Evolutionary conservation across 257 asterid genomes (phyloP), one percentile per base, ranked within the genome.

Genomic region (Ilex aquifolium): DNA sequence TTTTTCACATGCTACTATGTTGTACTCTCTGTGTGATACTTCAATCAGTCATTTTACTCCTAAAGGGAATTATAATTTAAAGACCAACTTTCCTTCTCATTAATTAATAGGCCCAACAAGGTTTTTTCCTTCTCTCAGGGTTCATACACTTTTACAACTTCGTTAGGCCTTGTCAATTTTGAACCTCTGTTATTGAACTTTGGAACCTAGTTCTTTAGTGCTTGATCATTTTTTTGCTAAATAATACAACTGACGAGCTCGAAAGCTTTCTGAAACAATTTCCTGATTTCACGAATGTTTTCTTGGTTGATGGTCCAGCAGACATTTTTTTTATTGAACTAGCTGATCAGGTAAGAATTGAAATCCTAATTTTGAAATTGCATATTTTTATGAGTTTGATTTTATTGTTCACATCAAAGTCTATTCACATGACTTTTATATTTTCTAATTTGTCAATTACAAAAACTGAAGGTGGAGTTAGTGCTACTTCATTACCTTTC

Each of bases 381-480:
- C 27, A 21, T 21, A 21, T 21, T 21, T 21, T 32, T 50, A 62
- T 32, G 48, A 27, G 30, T 53, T 60, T 52, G 52, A 46, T 13
- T 27, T 32, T 15, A n/a, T 32, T 51, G 48, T 42, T 21, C 48
- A 42, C 12, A 11, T 0, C 12, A 1, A 6, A 42, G 48, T 1
- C 12, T 6, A 42, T 6, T 42, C 48, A 42, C 48, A 42, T 44
- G 50, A 44, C 50, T 7, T 13, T 44, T 8, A 7, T 7, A 44
- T 44, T 44, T 44, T 44, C 50, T 44, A 13, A 44, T 44, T 44
- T 0, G 36, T 64, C 87, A 92, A 97, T 88, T 92, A 75, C 95
- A 85, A 75, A 89, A 83, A 71, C 69, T 92, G 76, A 92, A 92
- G 85, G 97, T 92, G 77, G 99, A 92, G 77, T 97, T 95, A 11